Conservation (phyloP, 805 yeast genomes). For the Zygosaccharomyces siamensis region DNA sequence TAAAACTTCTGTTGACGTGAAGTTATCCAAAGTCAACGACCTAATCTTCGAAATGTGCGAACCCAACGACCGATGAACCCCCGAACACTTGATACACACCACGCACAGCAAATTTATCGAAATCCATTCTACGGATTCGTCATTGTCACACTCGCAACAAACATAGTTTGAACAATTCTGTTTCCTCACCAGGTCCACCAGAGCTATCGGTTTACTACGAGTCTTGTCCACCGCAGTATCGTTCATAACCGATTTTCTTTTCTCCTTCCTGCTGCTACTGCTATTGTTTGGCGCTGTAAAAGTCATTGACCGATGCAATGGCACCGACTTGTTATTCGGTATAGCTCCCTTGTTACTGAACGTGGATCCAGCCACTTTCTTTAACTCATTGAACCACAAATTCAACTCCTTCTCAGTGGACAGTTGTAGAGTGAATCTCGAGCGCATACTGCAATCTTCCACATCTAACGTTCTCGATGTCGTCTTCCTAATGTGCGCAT, state of each 20-base stretch:
- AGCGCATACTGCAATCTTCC: constrained; percentile 25
- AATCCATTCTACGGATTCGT: constrained; percentile 73
- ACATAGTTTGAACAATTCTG: constrained; percentile 49
- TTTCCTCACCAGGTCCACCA: constrained; percentile 23
- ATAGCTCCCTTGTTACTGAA: background rate
- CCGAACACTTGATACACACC: constrained; percentile 80
- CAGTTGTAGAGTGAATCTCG: constrained; percentile 51
- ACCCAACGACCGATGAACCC: constrained; percentile 84
- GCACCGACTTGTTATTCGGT: background rate
- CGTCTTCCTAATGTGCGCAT: constrained; percentile 1
- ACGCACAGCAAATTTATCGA: constrained; percentile 68
- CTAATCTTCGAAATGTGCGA: constrained; percentile 74
- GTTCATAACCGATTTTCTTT: background rate
- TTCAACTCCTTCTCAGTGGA: constrained; percentile 60
- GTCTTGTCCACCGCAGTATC: too few relatives aligned
- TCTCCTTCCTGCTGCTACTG: background rate
- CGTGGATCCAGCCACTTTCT: constrained; percentile 1
- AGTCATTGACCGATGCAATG: constrained; percentile 1
- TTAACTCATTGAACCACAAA: constrained; percentile 40
- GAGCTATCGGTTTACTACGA: background rate
- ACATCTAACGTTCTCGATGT: constrained; percentile 6
- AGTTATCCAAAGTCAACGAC: constrained; percentile 70
- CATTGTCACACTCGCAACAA: constrained; percentile 78
- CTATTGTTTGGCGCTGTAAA: background rate
- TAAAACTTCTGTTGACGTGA: constrained; percentile 51